These are phyloP conservation scores for Hordeum vulgare DNA, from an alignment of 176 grass and related monocot species.

Conservation along the genomic window DNA sequence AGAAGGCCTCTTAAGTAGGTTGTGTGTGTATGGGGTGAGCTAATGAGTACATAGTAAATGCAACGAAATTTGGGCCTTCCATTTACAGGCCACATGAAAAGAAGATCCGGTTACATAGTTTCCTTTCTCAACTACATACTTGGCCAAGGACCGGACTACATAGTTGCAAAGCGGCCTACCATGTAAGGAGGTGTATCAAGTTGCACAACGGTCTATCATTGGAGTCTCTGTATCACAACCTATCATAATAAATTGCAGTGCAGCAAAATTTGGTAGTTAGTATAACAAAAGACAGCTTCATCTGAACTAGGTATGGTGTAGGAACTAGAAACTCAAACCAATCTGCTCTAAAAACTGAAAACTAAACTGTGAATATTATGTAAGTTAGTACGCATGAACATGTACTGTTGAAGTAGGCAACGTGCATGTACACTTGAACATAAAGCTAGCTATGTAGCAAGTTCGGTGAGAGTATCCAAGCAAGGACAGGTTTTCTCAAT, in stretches of 20 bases:
- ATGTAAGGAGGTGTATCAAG: no score
- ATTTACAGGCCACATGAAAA: neutral
- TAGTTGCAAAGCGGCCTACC: neutral
- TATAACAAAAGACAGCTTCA: neutral
- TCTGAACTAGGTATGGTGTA: neutral
- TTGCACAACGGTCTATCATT: neutral
- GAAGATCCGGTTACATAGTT: neutral
- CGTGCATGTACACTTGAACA: neutral
- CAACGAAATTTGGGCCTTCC: neutral
- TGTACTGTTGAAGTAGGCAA: neutral
- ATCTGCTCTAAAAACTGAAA: neutral
- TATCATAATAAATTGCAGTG: neutral
- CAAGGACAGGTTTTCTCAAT: neutral
- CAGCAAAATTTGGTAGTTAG: neutral
- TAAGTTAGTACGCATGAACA: neutral
- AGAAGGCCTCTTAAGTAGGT: no score
- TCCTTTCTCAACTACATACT: neutral
- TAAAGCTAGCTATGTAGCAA: neutral
- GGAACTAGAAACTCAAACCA: slow-evolving; percentile 4
- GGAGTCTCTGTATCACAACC: neutral
- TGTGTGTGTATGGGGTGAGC: no score
- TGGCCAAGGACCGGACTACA: neutral
- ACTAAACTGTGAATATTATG: neutral
- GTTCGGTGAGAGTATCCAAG: neutral
- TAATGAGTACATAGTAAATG: no score